Evolutionary conservation across 106 monocot species (phyloP).

Genomic region (Dioscorea dumetorum): DNA sequence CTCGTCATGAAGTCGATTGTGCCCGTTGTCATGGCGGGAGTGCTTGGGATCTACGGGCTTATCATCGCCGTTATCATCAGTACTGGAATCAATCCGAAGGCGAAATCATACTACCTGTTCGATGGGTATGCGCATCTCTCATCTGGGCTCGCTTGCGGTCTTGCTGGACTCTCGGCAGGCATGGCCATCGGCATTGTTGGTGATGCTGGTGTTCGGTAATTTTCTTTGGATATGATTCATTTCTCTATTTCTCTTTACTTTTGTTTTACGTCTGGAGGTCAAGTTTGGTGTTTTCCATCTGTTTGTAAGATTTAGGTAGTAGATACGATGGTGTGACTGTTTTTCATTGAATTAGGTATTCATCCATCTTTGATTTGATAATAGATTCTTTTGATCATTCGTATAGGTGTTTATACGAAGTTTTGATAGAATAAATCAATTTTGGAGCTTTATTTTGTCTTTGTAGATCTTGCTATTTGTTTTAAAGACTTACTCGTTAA

Average conservation of each 20-base stretch:
- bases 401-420: too few species aligned
- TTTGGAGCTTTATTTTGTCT: too few species aligned
- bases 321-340: too few species aligned
- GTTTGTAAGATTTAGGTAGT: too few species aligned
- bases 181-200: constrained; percentile 48
- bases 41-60: constrained; percentile 40
- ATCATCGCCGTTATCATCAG: constrained; percentile 44
- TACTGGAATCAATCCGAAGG: constrained; percentile 44
- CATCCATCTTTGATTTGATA: too few species aligned
- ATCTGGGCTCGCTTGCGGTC: constrained; percentile 35
- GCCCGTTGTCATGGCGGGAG: constrained; percentile 40
- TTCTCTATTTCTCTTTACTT: not conserved
- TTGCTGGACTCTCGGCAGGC: constrained; percentile 41
- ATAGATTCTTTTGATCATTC: too few species aligned
- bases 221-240: not conserved
- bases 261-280: too few species aligned
- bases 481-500: too few species aligned
- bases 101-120: constrained; percentile 39
- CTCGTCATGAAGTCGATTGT: constrained; percentile 30
- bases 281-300: too few species aligned
- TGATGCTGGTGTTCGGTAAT: constrained; percentile 39
- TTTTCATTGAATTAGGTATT: too few species aligned
- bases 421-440: too few species aligned
- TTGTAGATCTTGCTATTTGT: too few species aligned
- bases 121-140: constrained; percentile 43